A percentile compares a stretch with the other conserved stretches of the same genome.
Evolutionary conservation across 2,329 filamentous ascomycete genomes (phyloP).

Genomic region (Aspergillus sp.): DNA sequence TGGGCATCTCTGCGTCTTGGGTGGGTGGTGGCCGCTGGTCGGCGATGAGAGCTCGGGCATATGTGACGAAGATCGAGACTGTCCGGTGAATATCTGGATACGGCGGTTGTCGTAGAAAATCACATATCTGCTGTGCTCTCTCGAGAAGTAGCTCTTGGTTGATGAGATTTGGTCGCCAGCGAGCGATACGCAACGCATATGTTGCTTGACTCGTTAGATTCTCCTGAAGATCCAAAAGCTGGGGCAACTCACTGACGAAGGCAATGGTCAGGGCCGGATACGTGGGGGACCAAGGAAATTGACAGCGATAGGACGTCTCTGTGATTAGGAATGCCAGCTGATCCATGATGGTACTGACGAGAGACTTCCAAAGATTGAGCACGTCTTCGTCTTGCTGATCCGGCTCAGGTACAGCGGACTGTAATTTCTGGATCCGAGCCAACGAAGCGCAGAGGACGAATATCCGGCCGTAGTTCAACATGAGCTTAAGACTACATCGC

Average conservation of each 20-base stretch:
- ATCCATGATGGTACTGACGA: constrained; percentile 33
- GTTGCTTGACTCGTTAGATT: constrained; percentile 26
- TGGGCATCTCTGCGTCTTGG: neutral
- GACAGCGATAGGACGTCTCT: constrained; percentile 33
- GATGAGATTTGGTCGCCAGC: constrained; percentile 34
- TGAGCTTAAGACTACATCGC: constrained; percentile 33
- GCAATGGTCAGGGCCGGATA: constrained; percentile 35
- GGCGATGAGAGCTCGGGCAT: constrained; percentile 32
- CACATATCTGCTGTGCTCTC: constrained; percentile 31
- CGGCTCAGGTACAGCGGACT: constrained; percentile 19
- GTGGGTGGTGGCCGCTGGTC: constrained; percentile 21
- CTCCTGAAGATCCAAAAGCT: neutral
- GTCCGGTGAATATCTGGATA: constrained; percentile 40
- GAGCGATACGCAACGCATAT: constrained; percentile 33
- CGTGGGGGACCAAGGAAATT: constrained; percentile 34
- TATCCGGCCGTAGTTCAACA: constrained; percentile 34
- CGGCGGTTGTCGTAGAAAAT: constrained; percentile 35
- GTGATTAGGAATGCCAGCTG: constrained; percentile 32
- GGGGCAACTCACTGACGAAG: constrained; percentile 33
- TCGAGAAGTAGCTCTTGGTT: constrained; percentile 30
- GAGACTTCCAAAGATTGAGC: constrained; percentile 29
- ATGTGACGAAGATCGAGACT: constrained; percentile 37
- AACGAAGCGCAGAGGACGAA: constrained; percentile 32
- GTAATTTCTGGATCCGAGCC: constrained; percentile 35
- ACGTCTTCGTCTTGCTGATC: constrained; percentile 21